Conservation (phyloP, 1,139 yeast genomes). For the Kodamaea sp. region DNA sequence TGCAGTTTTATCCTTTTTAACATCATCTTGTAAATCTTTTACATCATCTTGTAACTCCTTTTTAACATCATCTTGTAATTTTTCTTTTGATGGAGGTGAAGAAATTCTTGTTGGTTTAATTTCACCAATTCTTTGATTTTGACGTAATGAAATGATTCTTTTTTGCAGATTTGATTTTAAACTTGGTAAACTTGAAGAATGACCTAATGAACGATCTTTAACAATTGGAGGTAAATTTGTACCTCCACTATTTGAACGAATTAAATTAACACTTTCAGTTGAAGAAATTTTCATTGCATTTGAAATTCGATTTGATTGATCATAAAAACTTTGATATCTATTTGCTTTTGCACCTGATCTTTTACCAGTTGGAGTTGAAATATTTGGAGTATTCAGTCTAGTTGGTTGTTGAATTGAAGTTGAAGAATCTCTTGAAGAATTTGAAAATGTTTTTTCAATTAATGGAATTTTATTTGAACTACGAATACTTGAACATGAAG, state of each 20-base stretch:
- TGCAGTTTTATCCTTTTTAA: conserved; percentile 13
- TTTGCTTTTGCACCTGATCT: conserved; percentile 48
- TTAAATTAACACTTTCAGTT: conserved; percentile 39
- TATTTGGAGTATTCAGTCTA: conserved; percentile 1
- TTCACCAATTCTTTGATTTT: conserved; percentile 11
- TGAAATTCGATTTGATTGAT: conserved; percentile 43
- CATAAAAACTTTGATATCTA: conserved; percentile 49
- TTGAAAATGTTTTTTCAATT: conserved; percentile 34
- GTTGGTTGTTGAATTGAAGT: conserved; percentile 10
- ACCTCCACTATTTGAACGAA: conserved; percentile 23
- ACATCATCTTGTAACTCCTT: conserved; percentile 2
- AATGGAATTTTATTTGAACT: conserved; percentile 15
- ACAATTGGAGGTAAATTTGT: conserved; percentile 8
- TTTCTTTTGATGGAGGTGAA: conserved; percentile 8
- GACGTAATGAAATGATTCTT: conserved; percentile 9
- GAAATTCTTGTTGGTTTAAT: conserved; percentile 6
- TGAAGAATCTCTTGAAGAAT: conserved; percentile 31
- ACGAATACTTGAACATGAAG: conserved; percentile 35
- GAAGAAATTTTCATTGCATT: conserved; percentile 45
- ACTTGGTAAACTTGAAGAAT: conserved; percentile 41
- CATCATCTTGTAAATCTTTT: conserved; percentile 11
- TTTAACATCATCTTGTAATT: conserved; percentile 4
- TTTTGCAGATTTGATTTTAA: conserved; percentile 22
- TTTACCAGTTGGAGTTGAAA: conserved; percentile 28
- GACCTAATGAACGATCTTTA: conserved; percentile 28